A percentile compares a stretch with the other conserved stretches of the same genome.
These are phyloP conservation scores for Agastache rugosa DNA, from an alignment of 257 asterid species.

Conservation along the genomic window DNA sequence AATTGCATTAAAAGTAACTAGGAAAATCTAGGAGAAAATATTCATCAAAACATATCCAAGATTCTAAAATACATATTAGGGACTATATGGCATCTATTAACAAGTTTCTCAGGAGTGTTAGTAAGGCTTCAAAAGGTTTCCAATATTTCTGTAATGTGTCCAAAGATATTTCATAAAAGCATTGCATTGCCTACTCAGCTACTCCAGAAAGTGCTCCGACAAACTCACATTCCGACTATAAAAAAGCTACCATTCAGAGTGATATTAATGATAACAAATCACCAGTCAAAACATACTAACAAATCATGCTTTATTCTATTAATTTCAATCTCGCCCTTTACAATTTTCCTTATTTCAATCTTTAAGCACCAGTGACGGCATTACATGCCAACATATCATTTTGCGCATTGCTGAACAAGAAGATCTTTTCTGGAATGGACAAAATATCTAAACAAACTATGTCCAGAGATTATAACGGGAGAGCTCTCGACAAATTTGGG, in stretches of 20 bases:
- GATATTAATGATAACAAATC: neutral
- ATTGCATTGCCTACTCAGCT: too few species aligned
- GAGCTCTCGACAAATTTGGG: neutral
- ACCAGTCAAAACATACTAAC: conserved; percentile 13
- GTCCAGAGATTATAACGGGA: neutral
- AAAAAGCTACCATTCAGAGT: neutral
- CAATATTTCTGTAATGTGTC: too few species aligned
- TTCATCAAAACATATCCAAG: neutral
- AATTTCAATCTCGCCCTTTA: neutral
- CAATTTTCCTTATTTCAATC: neutral
- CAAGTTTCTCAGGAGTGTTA: neutral
- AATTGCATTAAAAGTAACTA: neutral
- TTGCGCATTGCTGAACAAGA: neutral
- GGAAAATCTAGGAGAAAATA: conserved; percentile 6
- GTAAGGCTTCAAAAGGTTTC: conserved; percentile 10
- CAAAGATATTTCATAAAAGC: too few species aligned
- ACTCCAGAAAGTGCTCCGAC: too few species aligned
- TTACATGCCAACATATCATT: neutral
- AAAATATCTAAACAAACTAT: neutral
- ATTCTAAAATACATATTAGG: neutral
- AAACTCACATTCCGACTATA: too few species aligned
- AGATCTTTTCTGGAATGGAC: neutral
- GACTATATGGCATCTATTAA: neutral
- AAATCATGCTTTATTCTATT: neutral
- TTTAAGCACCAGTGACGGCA: conserved; percentile 8